Evolutionary conservation across 176 grass and related monocot species (phyloP), one percentile per base, ranked within the genome.

Genomic region (Triticum dicoccoides): DNA sequence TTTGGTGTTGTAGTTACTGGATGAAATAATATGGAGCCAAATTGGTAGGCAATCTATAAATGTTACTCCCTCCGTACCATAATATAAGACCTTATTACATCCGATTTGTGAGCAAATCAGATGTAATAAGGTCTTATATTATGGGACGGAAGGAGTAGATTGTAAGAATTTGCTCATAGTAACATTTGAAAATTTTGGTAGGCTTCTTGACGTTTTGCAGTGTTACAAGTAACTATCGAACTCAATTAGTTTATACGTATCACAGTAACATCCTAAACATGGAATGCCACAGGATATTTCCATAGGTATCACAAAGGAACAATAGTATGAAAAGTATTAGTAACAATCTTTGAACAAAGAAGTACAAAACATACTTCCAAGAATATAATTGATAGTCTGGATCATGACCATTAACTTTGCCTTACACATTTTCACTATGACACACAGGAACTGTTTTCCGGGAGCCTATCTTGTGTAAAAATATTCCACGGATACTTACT

Each of bases 381-480:
- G 6, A 49, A 10, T 73, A 65, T 65, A 34, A 2, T 2, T 33
- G 33, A 84, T 70, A 51, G 39, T 65, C 4, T 62, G 11, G 66
- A 84, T 49, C 52, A 80, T 78, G 49, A 72, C 39, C 35, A 37
- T 56, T 81, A 81, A 80, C 76, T 62, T 21, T 71, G 17, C 52
- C 11, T 44, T 82, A 29, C 27, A 72, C 49, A 62, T 39, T 84
- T 63, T 37, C 72, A 11, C 24, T 9, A 8, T 88, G 37, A 54
- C 44, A 61, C 38, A n/a, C 83, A 99, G 97, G 97, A 74, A 96
- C 92, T 89, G 97, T 99, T 76, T 99, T 99, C 82, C 94, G 97
- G 15, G 97, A 96, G 78, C 97, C 97, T 65, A 96, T 99, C 83
- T 81, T 99, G 71, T 99, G 97, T 63, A 80, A 69, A 88, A 96